phyloP scores from a whole-genome alignment of 495 filamentous ascomycete species.

The Staphylotrichum tortipilum region DNA sequence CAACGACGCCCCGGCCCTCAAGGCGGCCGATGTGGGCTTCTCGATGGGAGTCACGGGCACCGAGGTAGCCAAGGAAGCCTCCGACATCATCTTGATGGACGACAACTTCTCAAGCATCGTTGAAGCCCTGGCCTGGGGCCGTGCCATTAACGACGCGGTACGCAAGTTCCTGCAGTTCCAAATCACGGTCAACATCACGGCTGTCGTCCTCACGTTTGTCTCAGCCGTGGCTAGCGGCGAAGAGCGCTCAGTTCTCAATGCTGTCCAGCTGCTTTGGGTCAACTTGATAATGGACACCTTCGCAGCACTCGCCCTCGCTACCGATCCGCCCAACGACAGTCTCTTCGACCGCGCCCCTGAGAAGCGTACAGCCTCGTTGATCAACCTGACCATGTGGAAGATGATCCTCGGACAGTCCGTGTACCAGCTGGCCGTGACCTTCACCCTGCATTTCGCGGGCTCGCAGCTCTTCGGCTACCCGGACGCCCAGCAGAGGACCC shows the following conservation, averaged over 20 bases:
- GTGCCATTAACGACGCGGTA: constrained; percentile 76
- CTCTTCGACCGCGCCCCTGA: constrained; percentile 69
- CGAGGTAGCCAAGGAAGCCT: constrained; percentile 80
- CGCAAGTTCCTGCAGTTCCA: constrained; percentile 87
- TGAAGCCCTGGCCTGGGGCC: constrained; percentile 69
- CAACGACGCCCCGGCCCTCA: constrained; percentile 75
- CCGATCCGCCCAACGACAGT: constrained; percentile 65
- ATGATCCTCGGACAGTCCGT: constrained; percentile 80
- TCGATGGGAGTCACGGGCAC: constrained; percentile 74
- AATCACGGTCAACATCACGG: constrained; percentile 80
- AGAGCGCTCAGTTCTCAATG: constrained; percentile 64
- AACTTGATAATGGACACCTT: constrained; percentile 90
- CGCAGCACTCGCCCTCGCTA: constrained; percentile 72
- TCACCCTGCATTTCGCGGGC: constrained; percentile 66
- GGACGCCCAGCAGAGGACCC: constrained; percentile 40
- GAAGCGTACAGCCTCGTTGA: constrained; percentile 58
- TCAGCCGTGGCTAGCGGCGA: constrained; percentile 59
- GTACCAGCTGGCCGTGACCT: constrained; percentile 66
- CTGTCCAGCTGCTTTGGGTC: constrained; percentile 80
- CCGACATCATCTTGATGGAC: constrained; percentile 76
- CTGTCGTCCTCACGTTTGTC: constrained; percentile 69
- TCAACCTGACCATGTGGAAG: constrained; percentile 81
- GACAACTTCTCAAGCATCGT: constrained; percentile 77
- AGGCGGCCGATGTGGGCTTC: constrained; percentile 57
- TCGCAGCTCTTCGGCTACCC: constrained; percentile 42